A percentile compares a stretch with the other conserved stretches of the same genome.
Evolutionary conservation across 345 rosid genomes (phyloP).

Genomic region (Microcos paniculata): DNA sequence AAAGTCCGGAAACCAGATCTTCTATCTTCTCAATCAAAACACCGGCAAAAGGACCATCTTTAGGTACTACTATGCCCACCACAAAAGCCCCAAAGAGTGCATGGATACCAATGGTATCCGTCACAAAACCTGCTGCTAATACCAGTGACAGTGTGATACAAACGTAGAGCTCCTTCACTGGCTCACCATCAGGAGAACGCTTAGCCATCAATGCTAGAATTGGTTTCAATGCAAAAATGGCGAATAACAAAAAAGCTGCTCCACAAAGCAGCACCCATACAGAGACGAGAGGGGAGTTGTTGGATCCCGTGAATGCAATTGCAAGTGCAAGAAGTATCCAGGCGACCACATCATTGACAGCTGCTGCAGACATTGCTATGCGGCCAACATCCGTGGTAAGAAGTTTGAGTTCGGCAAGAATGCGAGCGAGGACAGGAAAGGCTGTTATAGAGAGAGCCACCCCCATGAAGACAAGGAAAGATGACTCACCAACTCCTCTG

Average conservation of each 20-base stretch:
- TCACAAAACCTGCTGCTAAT: slow-evolving; percentile 57
- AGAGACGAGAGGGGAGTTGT: slow-evolving; percentile 52
- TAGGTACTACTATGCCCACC: slow-evolving; percentile 62
- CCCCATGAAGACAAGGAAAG: slow-evolving; percentile 83
- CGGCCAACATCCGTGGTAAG: slow-evolving; percentile 76
- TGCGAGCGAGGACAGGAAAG: slow-evolving; percentile 81
- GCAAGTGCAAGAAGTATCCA: slow-evolving; percentile 89
- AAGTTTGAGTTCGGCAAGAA: slow-evolving; percentile 81
- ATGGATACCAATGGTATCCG: slow-evolving; percentile 75
- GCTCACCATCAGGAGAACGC: slow-evolving; percentile 79
- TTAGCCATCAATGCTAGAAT: slow-evolving; percentile 55
- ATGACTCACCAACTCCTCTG: slow-evolving; percentile 40
- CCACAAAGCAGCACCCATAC: slow-evolving; percentile 75
- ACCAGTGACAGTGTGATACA: slow-evolving; percentile 59
- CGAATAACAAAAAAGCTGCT: slow-evolving; percentile 39
- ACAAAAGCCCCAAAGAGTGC: slow-evolving; percentile 83
- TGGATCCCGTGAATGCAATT: slow-evolving; percentile 57
- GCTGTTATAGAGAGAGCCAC: slow-evolving; percentile 84
- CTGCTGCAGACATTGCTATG: slow-evolving; percentile 81
- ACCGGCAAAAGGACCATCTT: slow-evolving; percentile 68
- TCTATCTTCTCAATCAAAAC: slow-evolving; percentile 74
- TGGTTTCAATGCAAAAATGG: slow-evolving; percentile 39
- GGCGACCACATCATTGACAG: slow-evolving; percentile 74
- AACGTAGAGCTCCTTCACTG: slow-evolving; percentile 60
- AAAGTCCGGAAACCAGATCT: slow-evolving; percentile 74